Evolutionary conservation across 2,329 filamentous ascomycete species (phyloP), one percentile per base, ranked within the genome.

Genomic region (Phialophora verrucosa): DNA sequence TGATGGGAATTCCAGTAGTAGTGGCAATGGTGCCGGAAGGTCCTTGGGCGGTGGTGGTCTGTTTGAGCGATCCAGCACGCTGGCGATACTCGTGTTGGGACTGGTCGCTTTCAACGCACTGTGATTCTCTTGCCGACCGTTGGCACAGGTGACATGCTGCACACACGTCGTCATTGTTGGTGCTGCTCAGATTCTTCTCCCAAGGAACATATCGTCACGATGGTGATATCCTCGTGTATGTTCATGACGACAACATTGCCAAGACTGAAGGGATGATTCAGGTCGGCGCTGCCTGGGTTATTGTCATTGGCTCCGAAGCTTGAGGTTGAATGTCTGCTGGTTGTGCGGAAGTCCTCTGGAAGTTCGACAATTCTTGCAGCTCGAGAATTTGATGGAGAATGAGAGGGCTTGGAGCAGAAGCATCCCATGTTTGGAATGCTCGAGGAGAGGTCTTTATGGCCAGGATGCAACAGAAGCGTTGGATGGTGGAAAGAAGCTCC

Each of bases 31-130:
- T 35, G 65, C 57, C 4, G 51, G 53, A 1, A 62, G 55, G 49
- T 31, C 63, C 11, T 44, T 60, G 50, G 54, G 42, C 8, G 49
- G 31, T 10, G 35, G 29, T 32, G 14, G 27, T 38, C 25, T 53
- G 25, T 27, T 62, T 3, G 60, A 49, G 23, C 56, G 49, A n/a
- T 17, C 63, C 23, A 56, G 66, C 35, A 58, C 50, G 11, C n/a
- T 68, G 31, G 17, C 55, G 20, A 7, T 65, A 20, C 31, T 65
- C n/a, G 63, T 59, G 8, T n/a, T 62, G 11, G 57, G 63, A 4
- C 51, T 57, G 31, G 11, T 68, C 32, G 42, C 44, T 35, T 63
- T 65, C 23, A 62, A 65, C 50, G 25, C 17, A 23, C 1, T 68
- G 27, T 65, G 50, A 63, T 25, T 27, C 27, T 23, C 27, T 5